A percentile compares a stretch with the other conserved stretches of the same genome.
These are phyloP conservation scores for Naganishia sp. DNA, from an alignment of 1,284 basidiomycete species.

Conservation along the genomic window DNA sequence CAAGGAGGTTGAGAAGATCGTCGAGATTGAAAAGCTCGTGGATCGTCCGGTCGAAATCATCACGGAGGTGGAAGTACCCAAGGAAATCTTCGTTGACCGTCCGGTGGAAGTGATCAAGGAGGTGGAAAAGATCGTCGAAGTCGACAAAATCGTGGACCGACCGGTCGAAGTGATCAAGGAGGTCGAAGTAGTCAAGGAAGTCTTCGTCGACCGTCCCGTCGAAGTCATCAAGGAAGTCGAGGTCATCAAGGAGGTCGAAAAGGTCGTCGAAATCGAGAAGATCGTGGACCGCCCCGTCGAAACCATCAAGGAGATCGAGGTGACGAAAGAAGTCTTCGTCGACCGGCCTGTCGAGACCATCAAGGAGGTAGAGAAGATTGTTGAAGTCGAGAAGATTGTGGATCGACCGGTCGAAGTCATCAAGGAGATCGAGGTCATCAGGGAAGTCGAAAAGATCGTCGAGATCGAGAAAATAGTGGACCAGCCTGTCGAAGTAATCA, in stretches of 20 bases:
- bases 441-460: conserved; percentile 34
- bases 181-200: conserved; percentile 42
- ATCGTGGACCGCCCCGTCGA: conserved; percentile 37
- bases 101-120: conserved; percentile 36
- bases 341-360: conserved; percentile 41
- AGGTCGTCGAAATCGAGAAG: conserved; percentile 47
- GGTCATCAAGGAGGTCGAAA: conserved; percentile 42
- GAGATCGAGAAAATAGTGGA: conserved; percentile 35
- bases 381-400: conserved; percentile 34
- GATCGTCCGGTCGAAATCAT: conserved; percentile 37
- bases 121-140: conserved; percentile 41
- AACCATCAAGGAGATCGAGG: conserved; percentile 43
- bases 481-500: conserved; percentile 3
- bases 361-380: conserved; percentile 36
- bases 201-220: conserved; percentile 45
- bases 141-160: conserved; percentile 44
- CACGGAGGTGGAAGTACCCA: conserved; percentile 36
- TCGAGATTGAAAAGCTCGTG: conserved; percentile 34
- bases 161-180: conserved; percentile 38
- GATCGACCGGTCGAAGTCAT: conserved; percentile 41
- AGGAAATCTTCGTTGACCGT: conserved; percentile 37
- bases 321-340: conserved; percentile 40
- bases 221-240: conserved; percentile 38
- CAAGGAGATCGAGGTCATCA: conserved; percentile 36
- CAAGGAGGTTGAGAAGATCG: conserved; percentile 32